Conservation (phyloP, 163 green algal genomes). For the Trebouxiophyceae sp. region DNA sequence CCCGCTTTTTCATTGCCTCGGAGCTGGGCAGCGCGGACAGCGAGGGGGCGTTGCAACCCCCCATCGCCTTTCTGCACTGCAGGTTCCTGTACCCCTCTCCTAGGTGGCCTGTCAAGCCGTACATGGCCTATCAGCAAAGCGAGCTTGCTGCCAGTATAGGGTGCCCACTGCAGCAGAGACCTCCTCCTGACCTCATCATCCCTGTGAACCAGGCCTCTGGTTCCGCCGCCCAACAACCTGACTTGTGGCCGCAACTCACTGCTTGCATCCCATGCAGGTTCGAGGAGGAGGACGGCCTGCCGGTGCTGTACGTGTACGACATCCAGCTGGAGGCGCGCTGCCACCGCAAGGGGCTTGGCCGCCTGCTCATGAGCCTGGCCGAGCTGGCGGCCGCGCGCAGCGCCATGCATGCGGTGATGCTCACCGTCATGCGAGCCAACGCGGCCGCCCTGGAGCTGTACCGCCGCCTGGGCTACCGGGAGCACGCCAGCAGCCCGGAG, state of each 20-base stretch:
- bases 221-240: no score
- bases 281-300: conserved; percentile 9
- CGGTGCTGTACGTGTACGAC: conserved; percentile 42
- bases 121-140: no score
- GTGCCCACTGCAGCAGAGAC: no score
- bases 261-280: conserved; percentile 11
- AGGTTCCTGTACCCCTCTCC: no score
- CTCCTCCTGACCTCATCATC: no score
- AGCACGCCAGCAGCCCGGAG: background rate
- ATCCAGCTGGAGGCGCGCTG: conserved; percentile 23
- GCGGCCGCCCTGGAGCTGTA: background rate
- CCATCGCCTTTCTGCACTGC: no score
- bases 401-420: conserved; percentile 7
- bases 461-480: background rate
- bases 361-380: conserved; percentile 32
- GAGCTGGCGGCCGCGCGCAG: conserved; percentile 23
- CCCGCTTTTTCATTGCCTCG: conserved; percentile 8
- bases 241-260: no score
- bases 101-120: no score
- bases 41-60: no score
- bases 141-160: no score
- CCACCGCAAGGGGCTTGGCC: conserved; percentile 33
- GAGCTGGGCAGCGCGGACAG: background rate
- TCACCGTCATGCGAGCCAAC: conserved; percentile 10
- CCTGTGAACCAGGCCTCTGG: no score